Evolutionary conservation across 179 eudicot genomes (phyloP), one percentile per base, ranked within the genome.

Genomic region (Silene vulgaris): DNA sequence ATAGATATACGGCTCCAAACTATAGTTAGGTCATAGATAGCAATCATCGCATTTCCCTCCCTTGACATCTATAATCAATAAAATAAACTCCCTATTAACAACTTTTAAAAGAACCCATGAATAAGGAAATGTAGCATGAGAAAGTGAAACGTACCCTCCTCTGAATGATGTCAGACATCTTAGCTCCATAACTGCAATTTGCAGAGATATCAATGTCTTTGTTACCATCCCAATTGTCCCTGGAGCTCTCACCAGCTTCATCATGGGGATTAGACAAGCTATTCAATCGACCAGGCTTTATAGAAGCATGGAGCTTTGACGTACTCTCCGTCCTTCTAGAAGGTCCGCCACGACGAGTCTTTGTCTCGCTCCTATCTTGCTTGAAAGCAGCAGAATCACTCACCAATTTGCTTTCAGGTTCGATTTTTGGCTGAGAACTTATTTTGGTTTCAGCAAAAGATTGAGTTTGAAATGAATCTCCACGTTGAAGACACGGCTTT

Each of bases 141-240:
- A 59, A 76, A 69, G 48, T 62, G 70, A 64, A 75, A 78, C 91
- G 74, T 87, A 93, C 99, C 97, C 83, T 88, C 82, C 86, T 92
- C 82, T 89, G 97, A 75, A 90, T 79, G 65, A 73, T 75, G 74
- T 92, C 96, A 32, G 96, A 80, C 97, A 95, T 90, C 87, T 84
- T 90, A 52, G 80, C 76, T 17, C 84, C 86, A 80, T 76, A 76
- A 78, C 59, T 81, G 70, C 84, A 79, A 50, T 80, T 75, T 48
- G 89, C 93, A 71, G 84, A 59, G 30, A 54, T 74, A 69, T 80
- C 81, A 63, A 75, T 32, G 59, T 81, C 89, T 87, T 87, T 92
- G 37, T 17, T 73, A 77, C 61, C 85, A 65, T 89, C 95, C 88
- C 80, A 82, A 79, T 77, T 84, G 69, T 83, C 92, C 81, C 86